Evolutionary conservation across 495 filamentous ascomycete species (phyloP).

Genomic region (Penicillium paradoxum): DNA sequence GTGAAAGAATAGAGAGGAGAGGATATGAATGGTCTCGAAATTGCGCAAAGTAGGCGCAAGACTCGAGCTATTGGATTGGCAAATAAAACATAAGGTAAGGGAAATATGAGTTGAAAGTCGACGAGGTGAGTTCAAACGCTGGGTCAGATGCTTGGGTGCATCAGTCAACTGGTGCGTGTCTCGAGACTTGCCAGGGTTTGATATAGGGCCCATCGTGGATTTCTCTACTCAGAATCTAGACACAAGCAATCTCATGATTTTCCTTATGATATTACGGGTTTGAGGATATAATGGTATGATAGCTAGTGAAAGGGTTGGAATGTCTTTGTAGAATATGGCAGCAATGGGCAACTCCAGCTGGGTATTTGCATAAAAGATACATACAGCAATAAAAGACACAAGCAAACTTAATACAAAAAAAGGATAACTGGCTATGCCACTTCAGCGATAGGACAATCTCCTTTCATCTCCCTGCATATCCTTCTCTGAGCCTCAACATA

Average conservation of each 20-base stretch:
- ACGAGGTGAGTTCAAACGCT: not conserved
- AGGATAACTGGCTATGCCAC: not conserved
- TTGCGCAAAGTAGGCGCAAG: not conserved
- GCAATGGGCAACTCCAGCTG: not conserved
- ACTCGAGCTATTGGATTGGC: not conserved
- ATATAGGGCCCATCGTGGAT: not conserved
- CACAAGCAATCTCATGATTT: not conserved
- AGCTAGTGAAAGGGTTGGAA: not conserved
- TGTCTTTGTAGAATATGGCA: not conserved
- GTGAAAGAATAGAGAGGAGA: not conserved
- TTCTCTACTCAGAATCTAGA: not conserved
- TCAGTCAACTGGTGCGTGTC: not conserved
- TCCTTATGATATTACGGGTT: not conserved
- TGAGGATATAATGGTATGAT: not conserved
- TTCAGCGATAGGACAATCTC: not conserved
- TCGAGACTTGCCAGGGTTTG: not conserved
- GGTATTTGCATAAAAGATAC: conserved; percentile 8
- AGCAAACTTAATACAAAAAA: not conserved
- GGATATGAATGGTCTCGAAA: not conserved
- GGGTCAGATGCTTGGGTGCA: not conserved
- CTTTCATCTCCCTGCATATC: not conserved
- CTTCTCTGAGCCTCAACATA: not conserved
- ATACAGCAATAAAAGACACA: conserved; percentile 1
- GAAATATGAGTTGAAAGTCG: not conserved
- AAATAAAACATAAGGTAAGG: not conserved